Evolutionary conservation across 2,329 filamentous ascomycete species (phyloP), one percentile per base, ranked within the genome.

Genomic region (Calcarisporium arbuscula): DNA sequence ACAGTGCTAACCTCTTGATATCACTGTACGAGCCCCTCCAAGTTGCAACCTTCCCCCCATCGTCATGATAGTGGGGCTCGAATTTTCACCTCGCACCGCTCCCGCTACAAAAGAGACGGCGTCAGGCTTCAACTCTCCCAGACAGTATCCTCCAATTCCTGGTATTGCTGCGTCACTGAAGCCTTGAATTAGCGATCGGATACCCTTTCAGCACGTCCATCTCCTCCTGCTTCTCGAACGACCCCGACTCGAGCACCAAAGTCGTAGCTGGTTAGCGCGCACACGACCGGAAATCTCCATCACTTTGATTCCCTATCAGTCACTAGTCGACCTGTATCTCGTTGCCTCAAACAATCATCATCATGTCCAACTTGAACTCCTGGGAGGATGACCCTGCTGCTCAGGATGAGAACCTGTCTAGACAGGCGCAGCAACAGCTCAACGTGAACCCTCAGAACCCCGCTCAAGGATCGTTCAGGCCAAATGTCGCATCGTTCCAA

Each of bases 351-450:
- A n/a, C 19, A 45, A 39, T 42, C 37, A 32, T 40, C 48, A 72
- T 36, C 54, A 95, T 95, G 88, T 83, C 89, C 51, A 80, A 89
- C 61, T 84, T 87, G 53, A 88, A 94, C 62, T 95, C 88, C 43
- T 96, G 92, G 85, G 89, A 96, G 67, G 87, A 94, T 54, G 85
- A 89, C 54, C 80, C 81, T 53, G 71, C 81, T 36, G 80, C 77
- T 44, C 82, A 86, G 69, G 82, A 89, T 52, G 82, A 85, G 51
- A 77, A 77, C 58, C 77, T 94, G 61, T 77, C 85, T 43, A 79
- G 80, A 51, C 85, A 89, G 69, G 67, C 84, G 23, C 77, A 82
- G 51, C 77, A 82, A 59, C 80, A 83, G 58, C 73, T 88, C 60
- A 86, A 87, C 60, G 58, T 89, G 53, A 84, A 82, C 58, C 67